Evolutionary conservation across 2,329 filamentous ascomycete species (phyloP), one percentile per base, ranked within the genome.

Genomic region (Lachnellula occidentalis): DNA sequence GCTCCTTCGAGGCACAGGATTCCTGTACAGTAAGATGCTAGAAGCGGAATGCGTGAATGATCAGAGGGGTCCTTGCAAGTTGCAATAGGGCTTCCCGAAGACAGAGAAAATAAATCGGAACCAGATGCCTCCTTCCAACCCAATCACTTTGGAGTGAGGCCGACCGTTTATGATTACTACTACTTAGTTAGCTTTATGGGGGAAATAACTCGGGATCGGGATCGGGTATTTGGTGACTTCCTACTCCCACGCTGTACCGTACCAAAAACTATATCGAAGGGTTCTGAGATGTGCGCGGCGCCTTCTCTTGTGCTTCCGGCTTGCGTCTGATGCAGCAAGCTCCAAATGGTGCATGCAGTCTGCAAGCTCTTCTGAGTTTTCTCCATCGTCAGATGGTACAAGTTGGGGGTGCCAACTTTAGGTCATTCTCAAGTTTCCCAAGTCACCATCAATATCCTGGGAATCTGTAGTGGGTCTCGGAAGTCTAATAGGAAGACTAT

Each of bases 261-360:
- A 43, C 17, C n/a, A 43, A 22, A 8, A 21, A 22, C 5, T 19
- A 43, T 43, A 43, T 43, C 17, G 14, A 43, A 19, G 19, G 41
- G 19, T 43, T 15, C 19, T 9, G 41, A 43, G 6, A 19, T 19
- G 41, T 19, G 15, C 19, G 17, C 9, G 41, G 41, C 17, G 41
- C 4, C n/a, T 14, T 52, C 17, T 46, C n/a, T 15, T 15, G 36
- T 17, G 36, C 14, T 39, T 39, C 36, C 36, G 36, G 36, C 14
- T 17, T 17, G 36, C 36, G 36, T 9, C 15, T 39, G 27, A 54
- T 56, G 56, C 54, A 58, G 34, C 36, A 34, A 34, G 48, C 53
- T 58, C 36, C 39, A 53, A 61, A 55, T 17, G 45, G 47, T 34
- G 34, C 46, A 48, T 49, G 53, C 47, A 55, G 48, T 37, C 55